phyloP scores from a whole-genome alignment of 148 eudicot species.

The Vaccinium myrtillus region DNA sequence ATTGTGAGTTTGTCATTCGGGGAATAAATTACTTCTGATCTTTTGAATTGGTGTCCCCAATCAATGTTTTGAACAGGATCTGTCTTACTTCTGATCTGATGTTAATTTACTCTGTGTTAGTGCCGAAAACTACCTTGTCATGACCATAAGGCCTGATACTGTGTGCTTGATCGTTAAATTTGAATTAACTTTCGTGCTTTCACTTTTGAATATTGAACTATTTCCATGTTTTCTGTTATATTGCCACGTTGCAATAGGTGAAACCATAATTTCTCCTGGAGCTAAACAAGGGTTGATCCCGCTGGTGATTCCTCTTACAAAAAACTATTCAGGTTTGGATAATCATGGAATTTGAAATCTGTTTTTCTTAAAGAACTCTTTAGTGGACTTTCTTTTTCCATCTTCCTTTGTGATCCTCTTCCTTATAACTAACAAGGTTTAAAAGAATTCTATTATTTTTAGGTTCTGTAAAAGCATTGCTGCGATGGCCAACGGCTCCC shows the following conservation, averaged over 20 bases:
- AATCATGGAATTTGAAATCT: background rate
- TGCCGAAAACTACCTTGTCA: slow-evolving; percentile 7
- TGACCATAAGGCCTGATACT: background rate
- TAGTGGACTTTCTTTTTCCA: background rate
- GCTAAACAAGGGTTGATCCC: slow-evolving; percentile 83
- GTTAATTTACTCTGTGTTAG: background rate
- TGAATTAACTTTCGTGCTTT: background rate
- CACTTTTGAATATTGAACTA: background rate
- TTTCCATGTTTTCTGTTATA: background rate
- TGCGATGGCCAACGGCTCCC: slow-evolving; percentile 99
- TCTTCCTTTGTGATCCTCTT: background rate
- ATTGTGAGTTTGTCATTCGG: background rate
- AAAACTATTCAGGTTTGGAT: slow-evolving; percentile 55
- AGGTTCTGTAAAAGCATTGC: slow-evolving; percentile 74
- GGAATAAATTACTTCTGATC: no score
- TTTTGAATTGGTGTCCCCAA: no score
- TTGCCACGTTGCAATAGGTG: slow-evolving; percentile 48
- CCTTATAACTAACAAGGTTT: background rate
- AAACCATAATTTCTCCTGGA: slow-evolving; percentile 70
- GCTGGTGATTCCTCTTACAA: slow-evolving; percentile 79
- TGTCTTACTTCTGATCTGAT: background rate
- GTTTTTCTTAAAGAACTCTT: background rate
- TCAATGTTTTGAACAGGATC: no score
- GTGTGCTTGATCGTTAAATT: slow-evolving; percentile 7
- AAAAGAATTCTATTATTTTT: slow-evolving; percentile 16